These are phyloP conservation scores for Pythium plurisporium DNA, from an alignment of 352 stramenopile species.

Conservation along the genomic window DNA sequence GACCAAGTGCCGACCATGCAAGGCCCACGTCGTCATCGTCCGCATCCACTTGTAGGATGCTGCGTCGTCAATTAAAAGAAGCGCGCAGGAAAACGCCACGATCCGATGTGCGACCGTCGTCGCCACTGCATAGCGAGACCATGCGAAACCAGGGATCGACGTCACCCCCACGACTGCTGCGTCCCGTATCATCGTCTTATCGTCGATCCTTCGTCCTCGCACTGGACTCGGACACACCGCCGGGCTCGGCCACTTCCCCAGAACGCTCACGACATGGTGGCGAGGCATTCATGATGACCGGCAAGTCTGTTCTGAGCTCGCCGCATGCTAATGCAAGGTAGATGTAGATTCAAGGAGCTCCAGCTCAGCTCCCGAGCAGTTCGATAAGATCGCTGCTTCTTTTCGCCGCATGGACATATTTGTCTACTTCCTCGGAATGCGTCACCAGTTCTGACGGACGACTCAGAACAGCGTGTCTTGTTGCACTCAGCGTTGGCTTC, in stretches of 20 bases:
- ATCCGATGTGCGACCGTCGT: neutral
- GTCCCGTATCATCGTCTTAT: neutral
- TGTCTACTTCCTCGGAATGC: too few species aligned
- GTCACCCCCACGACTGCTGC: neutral
- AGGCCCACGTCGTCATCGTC: neutral
- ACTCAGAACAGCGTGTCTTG: too few species aligned
- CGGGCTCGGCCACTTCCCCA: neutral
- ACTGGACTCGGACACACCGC: neutral
- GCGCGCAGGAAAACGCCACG: neutral
- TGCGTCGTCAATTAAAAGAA: conserved; percentile 1
- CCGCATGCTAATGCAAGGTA: too few species aligned
- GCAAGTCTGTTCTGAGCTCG: neutral
- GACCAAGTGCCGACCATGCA: neutral
- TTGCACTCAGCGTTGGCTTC: too few species aligned
- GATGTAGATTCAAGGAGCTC: too few species aligned
- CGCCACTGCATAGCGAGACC: neutral
- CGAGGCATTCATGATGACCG: conserved; percentile 2
- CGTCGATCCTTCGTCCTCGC: neutral
- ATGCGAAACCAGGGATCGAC: too few species aligned
- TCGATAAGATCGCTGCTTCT: too few species aligned
- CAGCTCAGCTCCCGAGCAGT: too few species aligned
- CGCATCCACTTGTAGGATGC: neutral
- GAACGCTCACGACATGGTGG: neutral
- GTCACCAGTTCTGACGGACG: too few species aligned
- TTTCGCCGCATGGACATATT: too few species aligned